Conservation (phyloP, 495 filamentous ascomycete genomes). For the Neurospora cerealis region DNA sequence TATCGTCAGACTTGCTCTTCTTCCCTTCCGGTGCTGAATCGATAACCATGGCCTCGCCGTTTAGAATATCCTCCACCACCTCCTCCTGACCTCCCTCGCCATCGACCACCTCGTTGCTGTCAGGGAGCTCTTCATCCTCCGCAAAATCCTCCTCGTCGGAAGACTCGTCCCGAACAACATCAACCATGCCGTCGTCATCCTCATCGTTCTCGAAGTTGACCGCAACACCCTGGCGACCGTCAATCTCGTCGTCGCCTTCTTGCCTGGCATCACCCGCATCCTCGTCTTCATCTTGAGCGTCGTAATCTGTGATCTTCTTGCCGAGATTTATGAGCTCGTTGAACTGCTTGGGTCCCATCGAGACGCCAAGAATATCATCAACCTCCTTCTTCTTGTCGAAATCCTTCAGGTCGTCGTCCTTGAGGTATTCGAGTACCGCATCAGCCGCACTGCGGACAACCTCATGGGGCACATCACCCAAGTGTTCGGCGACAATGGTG, state of each 20-base stretch:
- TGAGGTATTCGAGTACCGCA: slow-evolving; percentile 80
- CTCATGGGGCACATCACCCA: slow-evolving; percentile 89
- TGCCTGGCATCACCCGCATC: slow-evolving; percentile 61
- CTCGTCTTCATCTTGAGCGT: slow-evolving; percentile 93
- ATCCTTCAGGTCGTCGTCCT: slow-evolving; percentile 93
- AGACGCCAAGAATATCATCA: slow-evolving; percentile 78
- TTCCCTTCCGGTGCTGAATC: slow-evolving; percentile 45
- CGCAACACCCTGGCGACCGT: slow-evolving; percentile 91
- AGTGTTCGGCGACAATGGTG: slow-evolving; percentile 74
- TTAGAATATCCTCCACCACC: slow-evolving; percentile 27
- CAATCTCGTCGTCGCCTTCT: slow-evolving; percentile 74
- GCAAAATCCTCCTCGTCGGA: slow-evolving; percentile 63
- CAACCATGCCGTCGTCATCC: slow-evolving; percentile 68
- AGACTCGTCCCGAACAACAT: slow-evolving; percentile 76
- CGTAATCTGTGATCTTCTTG: slow-evolving; percentile 99
- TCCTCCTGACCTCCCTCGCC: slow-evolving; percentile 42
- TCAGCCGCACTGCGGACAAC: slow-evolving; percentile 94
- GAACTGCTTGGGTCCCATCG: slow-evolving; percentile 82
- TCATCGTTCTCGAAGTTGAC: slow-evolving; percentile 95
- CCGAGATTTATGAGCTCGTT: slow-evolving; percentile 94
- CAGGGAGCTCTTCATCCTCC: slow-evolving; percentile 60
- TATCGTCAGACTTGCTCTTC: slow-evolving; percentile 35
- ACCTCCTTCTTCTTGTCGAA: slow-evolving; percentile 98
- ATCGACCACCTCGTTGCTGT: slow-evolving; percentile 40
- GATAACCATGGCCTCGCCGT: slow-evolving; percentile 68